These are phyloP conservation scores for Blepharisma stoltei DNA, from an alignment of 73 alveolate species.

Conservation along the genomic window DNA sequence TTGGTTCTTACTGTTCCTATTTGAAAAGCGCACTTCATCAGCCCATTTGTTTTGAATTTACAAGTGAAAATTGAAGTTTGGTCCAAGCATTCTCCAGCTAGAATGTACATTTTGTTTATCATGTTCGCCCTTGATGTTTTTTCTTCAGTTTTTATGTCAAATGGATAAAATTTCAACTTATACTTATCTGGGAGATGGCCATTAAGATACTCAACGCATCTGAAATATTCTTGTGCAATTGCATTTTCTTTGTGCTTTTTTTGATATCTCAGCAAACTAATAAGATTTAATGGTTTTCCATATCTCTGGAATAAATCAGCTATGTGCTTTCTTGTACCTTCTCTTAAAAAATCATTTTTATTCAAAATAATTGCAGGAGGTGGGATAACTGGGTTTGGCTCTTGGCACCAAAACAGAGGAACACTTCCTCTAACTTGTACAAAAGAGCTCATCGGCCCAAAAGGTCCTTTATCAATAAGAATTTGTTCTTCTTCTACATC, in stretches of 20 bases:
- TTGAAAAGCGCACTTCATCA: conserved; percentile 46
- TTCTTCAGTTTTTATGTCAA: conserved; percentile 70
- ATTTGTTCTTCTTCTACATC: conserved; percentile 88
- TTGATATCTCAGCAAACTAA: conserved; percentile 69
- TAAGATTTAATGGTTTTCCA: conserved; percentile 59
- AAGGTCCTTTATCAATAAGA: conserved; percentile 58
- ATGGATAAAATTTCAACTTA: conserved; percentile 60
- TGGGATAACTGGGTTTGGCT: conserved; percentile 70
- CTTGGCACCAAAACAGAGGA: conserved; percentile 91
- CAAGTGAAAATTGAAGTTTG: conserved; percentile 17
- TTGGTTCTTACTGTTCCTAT: conserved; percentile 93
- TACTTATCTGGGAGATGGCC: conserved; percentile 47
- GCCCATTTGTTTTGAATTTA: background rate
- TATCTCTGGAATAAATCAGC: conserved; percentile 68
- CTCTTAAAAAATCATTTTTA: conserved; percentile 56
- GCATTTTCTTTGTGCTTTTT: conserved; percentile 58
- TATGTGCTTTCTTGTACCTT: conserved; percentile 77
- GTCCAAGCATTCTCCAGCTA: conserved; percentile 13
- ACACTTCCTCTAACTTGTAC: conserved; percentile 93
- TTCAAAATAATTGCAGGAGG: conserved; percentile 73
- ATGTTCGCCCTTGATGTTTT: conserved; percentile 36
- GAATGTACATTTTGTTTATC: conserved; percentile 29
- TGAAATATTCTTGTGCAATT: conserved; percentile 49
- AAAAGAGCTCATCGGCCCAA: conserved; percentile 61
- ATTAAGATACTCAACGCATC: conserved; percentile 54